phyloP scores from a whole-genome alignment of 352 stramenopile species.

The Peronospora destructor region DNA sequence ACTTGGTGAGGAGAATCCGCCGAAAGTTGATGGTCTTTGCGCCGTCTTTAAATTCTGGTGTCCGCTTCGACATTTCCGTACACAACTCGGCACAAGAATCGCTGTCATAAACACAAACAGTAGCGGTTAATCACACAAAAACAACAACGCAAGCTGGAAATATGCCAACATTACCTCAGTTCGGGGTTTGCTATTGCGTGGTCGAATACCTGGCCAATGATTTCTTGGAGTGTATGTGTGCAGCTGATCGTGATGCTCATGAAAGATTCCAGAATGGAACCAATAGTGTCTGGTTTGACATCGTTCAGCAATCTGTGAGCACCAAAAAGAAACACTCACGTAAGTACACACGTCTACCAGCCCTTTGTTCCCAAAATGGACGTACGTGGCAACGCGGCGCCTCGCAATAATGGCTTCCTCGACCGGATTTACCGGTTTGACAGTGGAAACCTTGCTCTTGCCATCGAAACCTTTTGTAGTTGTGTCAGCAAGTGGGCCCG shows the following conservation, averaged over 20 bases:
- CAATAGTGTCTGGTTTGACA: constrained; percentile 35
- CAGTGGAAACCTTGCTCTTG: constrained; percentile 13
- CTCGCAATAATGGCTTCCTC: constrained; percentile 60
- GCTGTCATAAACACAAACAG: constrained; percentile 17
- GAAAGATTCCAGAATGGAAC: constrained; percentile 43
- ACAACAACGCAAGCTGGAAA: neutral
- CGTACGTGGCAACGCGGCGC: constrained; percentile 45
- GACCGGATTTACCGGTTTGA: constrained; percentile 39
- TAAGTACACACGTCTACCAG: neutral
- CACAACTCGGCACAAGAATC: constrained; percentile 60
- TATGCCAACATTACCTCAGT: constrained; percentile 35
- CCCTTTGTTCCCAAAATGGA: neutral
- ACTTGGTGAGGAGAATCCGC: constrained; percentile 68
- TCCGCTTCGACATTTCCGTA: constrained; percentile 52
- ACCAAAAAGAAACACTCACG: neutral
- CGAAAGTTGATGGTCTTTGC: constrained; percentile 81
- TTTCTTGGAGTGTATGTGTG: constrained; percentile 61
- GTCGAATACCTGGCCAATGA: constrained; percentile 64
- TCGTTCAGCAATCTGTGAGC: constrained; percentile 49
- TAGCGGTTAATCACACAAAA: neutral
- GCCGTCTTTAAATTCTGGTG: constrained; percentile 77
- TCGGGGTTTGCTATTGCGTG: constrained; percentile 56
- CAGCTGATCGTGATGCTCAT: constrained; percentile 60
- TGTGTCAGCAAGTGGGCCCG: constrained; percentile 27
- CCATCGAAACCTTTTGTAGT: constrained; percentile 8